These are phyloP conservation scores for Chloris gayana DNA, from an alignment of 176 grass and related monocot species.

Conservation along the genomic window DNA sequence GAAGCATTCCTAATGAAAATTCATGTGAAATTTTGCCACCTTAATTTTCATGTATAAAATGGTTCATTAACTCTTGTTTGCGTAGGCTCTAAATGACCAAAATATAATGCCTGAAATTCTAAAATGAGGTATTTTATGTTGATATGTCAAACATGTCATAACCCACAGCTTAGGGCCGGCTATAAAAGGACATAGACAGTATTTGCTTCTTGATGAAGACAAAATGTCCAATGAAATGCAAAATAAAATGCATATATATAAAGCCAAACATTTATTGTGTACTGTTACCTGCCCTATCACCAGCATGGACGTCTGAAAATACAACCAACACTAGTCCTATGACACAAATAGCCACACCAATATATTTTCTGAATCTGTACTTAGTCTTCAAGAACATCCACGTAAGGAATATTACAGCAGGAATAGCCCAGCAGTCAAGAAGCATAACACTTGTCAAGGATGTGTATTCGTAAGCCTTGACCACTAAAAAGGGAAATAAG, in stretches of 20 bases:
- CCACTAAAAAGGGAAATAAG: conserved; percentile 44
- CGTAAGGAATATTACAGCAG: conserved; percentile 69
- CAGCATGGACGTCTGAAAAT: conserved; percentile 68
- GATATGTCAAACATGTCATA: not conserved
- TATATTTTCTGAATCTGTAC: conserved; percentile 56
- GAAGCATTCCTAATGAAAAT: not conserved
- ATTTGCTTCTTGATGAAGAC: not conserved
- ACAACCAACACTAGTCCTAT: conserved; percentile 61
- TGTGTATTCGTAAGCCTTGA: conserved; percentile 72
- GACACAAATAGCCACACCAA: conserved; percentile 56
- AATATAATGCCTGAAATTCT: not conserved
- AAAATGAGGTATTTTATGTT: not conserved
- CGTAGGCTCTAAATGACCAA: not conserved
- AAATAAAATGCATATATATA: not conserved
- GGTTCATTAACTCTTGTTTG: not conserved
- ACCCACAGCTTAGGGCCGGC: not conserved
- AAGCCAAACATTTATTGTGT: not conserved
- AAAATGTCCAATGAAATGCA: not conserved
- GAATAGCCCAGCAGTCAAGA: conserved; percentile 74
- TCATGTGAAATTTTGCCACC: not conserved
- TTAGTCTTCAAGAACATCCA: conserved; percentile 68
- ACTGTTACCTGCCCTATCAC: conserved; percentile 56
- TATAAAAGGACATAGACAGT: not conserved
- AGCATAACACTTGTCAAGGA: conserved; percentile 76
- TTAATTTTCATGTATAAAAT: conserved; percentile 22